phyloP scores from a whole-genome alignment of 192 early-diverging fungal genomes.

The Entomortierella chlamydospora region DNA sequence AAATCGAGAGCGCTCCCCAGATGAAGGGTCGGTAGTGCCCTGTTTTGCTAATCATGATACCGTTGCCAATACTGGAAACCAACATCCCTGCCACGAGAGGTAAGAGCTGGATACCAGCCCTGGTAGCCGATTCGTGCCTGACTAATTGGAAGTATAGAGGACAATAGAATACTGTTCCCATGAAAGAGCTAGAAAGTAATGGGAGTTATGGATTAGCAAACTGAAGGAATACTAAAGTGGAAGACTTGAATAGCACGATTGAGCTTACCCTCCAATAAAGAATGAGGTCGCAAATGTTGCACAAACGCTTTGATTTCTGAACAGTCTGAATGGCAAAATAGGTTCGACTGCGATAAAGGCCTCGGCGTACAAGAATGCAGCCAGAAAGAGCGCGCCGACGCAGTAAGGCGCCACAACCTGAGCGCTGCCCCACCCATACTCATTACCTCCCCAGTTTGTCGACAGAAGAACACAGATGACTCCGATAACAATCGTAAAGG shows the following conservation, averaged over 20 bases:
- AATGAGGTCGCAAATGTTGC: slow-evolving; percentile 68
- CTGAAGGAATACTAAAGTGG: too few species aligned
- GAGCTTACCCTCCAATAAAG: slow-evolving; percentile 66
- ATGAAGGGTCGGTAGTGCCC: slow-evolving; percentile 61
- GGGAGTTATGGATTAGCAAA: too few species aligned
- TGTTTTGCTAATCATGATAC: slow-evolving; percentile 68
- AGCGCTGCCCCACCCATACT: slow-evolving; percentile 74
- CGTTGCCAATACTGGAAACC: slow-evolving; percentile 69
- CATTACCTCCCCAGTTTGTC: slow-evolving; percentile 59
- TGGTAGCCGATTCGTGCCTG: slow-evolving; percentile 63
- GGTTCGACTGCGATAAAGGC: slow-evolving; percentile 72
- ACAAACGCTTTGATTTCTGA: slow-evolving; percentile 70
- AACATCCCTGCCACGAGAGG: slow-evolving; percentile 76
- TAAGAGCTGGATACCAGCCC: slow-evolving; percentile 78
- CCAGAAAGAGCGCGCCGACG: slow-evolving; percentile 62
- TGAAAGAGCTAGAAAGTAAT: slow-evolving; percentile 61
- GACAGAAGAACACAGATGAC: slow-evolving; percentile 48
- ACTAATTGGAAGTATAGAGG: slow-evolving; percentile 85
- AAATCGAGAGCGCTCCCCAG: slow-evolving; percentile 71
- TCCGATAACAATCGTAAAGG: slow-evolving; percentile 35
- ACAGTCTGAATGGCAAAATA: slow-evolving; percentile 74
- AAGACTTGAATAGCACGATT: not conserved
- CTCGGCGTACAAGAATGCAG: slow-evolving; percentile 73
- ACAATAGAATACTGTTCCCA: slow-evolving; percentile 72
- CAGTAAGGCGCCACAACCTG: slow-evolving; percentile 64